Evolutionary conservation across 495 filamentous ascomycete species (phyloP).

Genomic region (Extremus antarcticus): DNA sequence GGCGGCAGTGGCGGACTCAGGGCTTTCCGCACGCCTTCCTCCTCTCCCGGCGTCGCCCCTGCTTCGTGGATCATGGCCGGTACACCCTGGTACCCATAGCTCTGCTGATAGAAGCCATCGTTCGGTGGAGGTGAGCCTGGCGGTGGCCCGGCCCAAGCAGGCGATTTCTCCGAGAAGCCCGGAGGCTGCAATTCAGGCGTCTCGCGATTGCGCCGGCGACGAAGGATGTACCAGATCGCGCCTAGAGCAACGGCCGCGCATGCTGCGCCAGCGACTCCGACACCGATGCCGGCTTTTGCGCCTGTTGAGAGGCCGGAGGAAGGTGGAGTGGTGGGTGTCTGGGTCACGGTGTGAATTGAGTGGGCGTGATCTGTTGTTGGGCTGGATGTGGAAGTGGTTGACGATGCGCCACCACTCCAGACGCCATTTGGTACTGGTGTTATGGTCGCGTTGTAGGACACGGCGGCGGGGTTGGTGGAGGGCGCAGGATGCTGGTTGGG

Average conservation of each 20-base stretch:
- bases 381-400: background rate
- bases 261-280: constrained; percentile 4
- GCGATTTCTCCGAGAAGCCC: background rate
- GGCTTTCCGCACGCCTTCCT: background rate
- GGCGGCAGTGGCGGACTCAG: background rate
- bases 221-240: background rate
- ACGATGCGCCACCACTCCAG: background rate
- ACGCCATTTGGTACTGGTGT: background rate
- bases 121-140: background rate
- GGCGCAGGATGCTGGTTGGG: background rate
- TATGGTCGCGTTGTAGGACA: background rate
- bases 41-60: background rate
- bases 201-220: background rate
- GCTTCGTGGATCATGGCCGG: background rate
- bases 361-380: background rate
- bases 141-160: background rate
- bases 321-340: background rate
- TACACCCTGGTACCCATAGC: background rate
- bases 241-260: background rate
- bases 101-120: background rate
- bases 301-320: constrained; percentile 1
- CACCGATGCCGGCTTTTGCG: constrained; percentile 10
- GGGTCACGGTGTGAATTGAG: background rate
- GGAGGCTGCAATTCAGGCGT: too few relatives aligned
- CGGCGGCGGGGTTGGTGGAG: background rate